phyloP scores from a whole-genome alignment of 352 stramenopile species.

The Globisporangium cystogenes region DNA sequence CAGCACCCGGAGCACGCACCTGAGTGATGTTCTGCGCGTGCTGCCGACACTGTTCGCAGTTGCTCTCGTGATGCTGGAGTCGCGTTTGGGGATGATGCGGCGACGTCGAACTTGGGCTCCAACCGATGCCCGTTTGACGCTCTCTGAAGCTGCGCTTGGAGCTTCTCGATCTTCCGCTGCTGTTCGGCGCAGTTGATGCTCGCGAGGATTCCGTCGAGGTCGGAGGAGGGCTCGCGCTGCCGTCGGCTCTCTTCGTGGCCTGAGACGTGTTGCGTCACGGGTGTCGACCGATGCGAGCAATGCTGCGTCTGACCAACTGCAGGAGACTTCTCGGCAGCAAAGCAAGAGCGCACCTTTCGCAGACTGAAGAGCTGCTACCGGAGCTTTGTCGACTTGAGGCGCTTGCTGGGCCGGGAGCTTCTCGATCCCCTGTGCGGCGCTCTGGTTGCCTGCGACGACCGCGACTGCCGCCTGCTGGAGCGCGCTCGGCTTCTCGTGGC shows the following conservation, averaged over 20 bases:
- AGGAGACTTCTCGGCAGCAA: neutral
- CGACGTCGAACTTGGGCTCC: constrained; percentile 20
- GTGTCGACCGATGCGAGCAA: neutral
- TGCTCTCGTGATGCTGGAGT: too few relatives aligned
- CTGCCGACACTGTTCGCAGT: too few relatives aligned
- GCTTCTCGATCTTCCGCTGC: constrained; percentile 27
- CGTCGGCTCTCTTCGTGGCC: neutral
- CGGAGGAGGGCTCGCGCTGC: neutral
- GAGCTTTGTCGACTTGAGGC: neutral
- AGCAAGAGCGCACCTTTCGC: neutral
- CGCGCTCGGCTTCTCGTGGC: constrained; percentile 8
- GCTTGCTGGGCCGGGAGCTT: neutral
- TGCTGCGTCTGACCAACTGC: too few relatives aligned
- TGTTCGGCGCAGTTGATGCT: constrained; percentile 20
- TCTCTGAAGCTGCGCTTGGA: constrained; percentile 27
- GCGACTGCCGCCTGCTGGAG: constrained; percentile 21
- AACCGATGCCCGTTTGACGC: constrained; percentile 20
- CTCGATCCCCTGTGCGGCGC: neutral
- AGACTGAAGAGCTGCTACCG: neutral
- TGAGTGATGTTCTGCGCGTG: neutral
- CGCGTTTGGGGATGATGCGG: neutral
- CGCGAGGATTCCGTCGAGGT: constrained; percentile 14
- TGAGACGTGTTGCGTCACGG: neutral
- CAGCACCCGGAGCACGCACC: neutral
- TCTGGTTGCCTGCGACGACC: neutral